A percentile compares a stretch with the other conserved stretches of the same genome.
These are phyloP conservation scores for Alternaria arbusti DNA, from an alignment of 2,329 filamentous ascomycete genomes.

Conservation along the genomic window DNA sequence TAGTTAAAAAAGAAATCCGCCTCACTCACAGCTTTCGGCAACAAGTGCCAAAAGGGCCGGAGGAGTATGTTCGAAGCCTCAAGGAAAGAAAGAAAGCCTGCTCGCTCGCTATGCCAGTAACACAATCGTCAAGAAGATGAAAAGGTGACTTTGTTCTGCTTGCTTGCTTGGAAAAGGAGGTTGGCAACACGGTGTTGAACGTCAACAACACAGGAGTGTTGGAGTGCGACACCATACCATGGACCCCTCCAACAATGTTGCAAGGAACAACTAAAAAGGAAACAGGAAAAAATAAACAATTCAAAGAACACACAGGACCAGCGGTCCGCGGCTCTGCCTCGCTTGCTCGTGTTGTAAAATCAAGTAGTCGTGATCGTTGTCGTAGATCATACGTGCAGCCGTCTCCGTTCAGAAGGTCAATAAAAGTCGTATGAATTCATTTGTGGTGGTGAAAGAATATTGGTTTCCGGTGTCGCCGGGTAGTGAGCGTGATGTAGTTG, in stretches of 20 bases:
- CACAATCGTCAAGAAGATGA: slow-evolving; percentile 42
- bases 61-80: slow-evolving; percentile 14
- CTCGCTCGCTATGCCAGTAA: slow-evolving; percentile 48
- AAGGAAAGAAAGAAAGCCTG: slow-evolving; percentile 15
- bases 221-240: slow-evolving; percentile 12
- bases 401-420: slow-evolving; percentile 26
- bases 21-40: slow-evolving; percentile 12
- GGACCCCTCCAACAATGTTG: slow-evolving; percentile 9
- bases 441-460: slow-evolving; percentile 20
- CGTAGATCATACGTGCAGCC: slow-evolving; percentile 39
- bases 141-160: slow-evolving; percentile 10
- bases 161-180: not conserved
- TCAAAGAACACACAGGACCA: slow-evolving; percentile 16
- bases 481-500: slow-evolving; percentile 41
- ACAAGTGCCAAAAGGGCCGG: not conserved
- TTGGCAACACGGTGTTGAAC: not conserved
- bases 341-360: slow-evolving; percentile 11
- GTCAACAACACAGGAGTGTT: slow-evolving; percentile 12
- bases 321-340: slow-evolving; percentile 10
- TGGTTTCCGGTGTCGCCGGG: slow-evolving; percentile 23
- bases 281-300: slow-evolving; percentile 11
- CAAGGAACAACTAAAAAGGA: not conserved
- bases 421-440: slow-evolving; percentile 28
- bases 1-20: slow-evolving; percentile 3
- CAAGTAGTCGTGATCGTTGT: slow-evolving; percentile 22